Evolutionary conservation across 2,329 filamentous ascomycete species (phyloP), one percentile per base, ranked within the genome.

Genomic region (Zymoseptoria pseudotritici): DNA sequence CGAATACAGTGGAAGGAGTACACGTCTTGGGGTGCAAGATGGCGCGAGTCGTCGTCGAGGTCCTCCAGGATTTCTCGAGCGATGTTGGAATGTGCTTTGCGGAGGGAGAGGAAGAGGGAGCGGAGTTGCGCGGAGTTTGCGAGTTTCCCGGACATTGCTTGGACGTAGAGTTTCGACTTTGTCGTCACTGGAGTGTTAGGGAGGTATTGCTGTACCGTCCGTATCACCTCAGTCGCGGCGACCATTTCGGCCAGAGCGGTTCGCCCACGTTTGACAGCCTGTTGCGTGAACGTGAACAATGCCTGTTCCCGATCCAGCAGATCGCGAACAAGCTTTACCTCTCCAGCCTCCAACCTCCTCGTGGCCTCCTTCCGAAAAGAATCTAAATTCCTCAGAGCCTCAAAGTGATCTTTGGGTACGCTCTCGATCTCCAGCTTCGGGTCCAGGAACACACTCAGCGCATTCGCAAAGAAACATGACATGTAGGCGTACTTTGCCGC

Each of bases 381-480:
- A 2, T 83, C 79, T 19, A 90, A 75, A 60, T 83, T 87, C 42
- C 89, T 83, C 7, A 89, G 73, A 10, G 87, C 86, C 65, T 90
- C 83, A 7, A 88, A 72, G 65, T 90, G 86, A 61, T 87, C 82
- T 1, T 76, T 67, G 55, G 87, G 80, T 0, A 90, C 64, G 3
- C 77, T 66, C 8, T 71, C 60, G 50, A 70, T 65, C 4, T 68
- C 51, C 4, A 78, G 53, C 11, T 66, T 64, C 1, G 77, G 58
- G 13, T 76, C 75, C 9, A 86, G 73, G 36, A 93, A 79, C 3
- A 90, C 72, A 62, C 86, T 90, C 3, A 91, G 77, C 0, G 87
- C 84, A 66, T 91, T 93, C 49, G 87, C 88, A 67, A 90, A 93
- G 69, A 90, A 93, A 71, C 91, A 88, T 59, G 87, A 90, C 89